Evolutionary conservation across 257 asterid genomes (phyloP).

Genomic region (Leptodermis oblonga): DNA sequence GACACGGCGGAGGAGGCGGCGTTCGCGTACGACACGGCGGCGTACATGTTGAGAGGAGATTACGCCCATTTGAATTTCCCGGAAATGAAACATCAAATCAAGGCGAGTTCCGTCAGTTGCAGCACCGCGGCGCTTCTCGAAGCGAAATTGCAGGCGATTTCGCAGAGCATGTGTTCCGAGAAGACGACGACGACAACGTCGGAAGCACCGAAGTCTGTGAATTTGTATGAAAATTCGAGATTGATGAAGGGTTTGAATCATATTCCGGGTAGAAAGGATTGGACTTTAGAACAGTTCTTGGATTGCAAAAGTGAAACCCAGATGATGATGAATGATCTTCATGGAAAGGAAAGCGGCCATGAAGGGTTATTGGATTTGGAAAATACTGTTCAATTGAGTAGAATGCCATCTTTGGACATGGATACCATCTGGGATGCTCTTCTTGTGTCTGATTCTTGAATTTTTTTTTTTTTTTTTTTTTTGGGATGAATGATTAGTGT

Average conservation of each 20-base stretch:
- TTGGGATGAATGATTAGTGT: background rate
- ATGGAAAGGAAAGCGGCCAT: constrained; percentile 26
- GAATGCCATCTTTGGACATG: constrained; percentile 84
- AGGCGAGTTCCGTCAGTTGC: constrained; percentile 29
- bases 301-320: constrained; percentile 21
- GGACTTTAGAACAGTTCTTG: constrained; percentile 17
- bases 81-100: constrained; percentile 38
- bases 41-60: constrained; percentile 53
- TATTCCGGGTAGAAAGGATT: constrained; percentile 13
- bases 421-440: constrained; percentile 87
- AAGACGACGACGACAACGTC: constrained; percentile 4
- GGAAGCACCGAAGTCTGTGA: background rate
- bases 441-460: constrained; percentile 53
- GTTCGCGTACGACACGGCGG: constrained; percentile 56
- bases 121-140: constrained; percentile 48
- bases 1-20: constrained; percentile 62
- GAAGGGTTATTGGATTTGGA: constrained; percentile 35
- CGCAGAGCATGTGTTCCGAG: constrained; percentile 25
- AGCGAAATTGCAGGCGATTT: constrained; percentile 42
- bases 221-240: constrained; percentile 4
- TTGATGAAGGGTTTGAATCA: constrained; percentile 5
- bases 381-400: constrained; percentile 58
- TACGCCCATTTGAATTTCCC: constrained; percentile 56
- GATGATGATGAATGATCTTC: constrained; percentile 8
- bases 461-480: background rate